phyloP scores from a whole-genome alignment of 148 eudicot species.

The Limonium bicolor region DNA sequence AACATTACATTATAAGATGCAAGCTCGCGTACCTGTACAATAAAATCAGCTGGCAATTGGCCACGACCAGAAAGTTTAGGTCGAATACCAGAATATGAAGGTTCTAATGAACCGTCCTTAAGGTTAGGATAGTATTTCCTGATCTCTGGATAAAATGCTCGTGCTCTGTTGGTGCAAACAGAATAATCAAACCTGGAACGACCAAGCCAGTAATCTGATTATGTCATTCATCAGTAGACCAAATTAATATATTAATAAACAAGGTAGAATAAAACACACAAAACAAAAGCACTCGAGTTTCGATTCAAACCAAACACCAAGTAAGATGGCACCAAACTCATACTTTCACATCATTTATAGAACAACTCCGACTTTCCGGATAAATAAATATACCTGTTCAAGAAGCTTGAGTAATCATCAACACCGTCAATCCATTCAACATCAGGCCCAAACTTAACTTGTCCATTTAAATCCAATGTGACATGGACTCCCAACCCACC shows the following conservation, averaged over 20 bases:
- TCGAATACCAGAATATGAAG: conserved; percentile 82
- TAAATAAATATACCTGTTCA: conserved; percentile 42
- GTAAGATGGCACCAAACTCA: too few relatives aligned
- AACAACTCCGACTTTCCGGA: not conserved
- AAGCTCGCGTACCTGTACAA: conserved; percentile 43
- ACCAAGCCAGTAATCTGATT: not conserved
- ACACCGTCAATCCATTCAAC: conserved; percentile 75
- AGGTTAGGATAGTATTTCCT: conserved; percentile 67
- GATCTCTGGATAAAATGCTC: conserved; percentile 59
- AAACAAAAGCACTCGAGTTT: not conserved
- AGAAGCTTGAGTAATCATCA: conserved; percentile 49
- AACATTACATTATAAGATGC: not conserved
- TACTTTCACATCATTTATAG: not conserved
- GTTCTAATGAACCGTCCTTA: conserved; percentile 65
- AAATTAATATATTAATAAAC: not conserved
- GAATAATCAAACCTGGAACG: conserved; percentile 71
- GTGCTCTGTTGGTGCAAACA: conserved; percentile 35
- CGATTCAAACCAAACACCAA: too few relatives aligned
- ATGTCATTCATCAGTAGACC: not conserved
- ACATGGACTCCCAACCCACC: conserved; percentile 97
- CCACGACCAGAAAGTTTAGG: conserved; percentile 73
- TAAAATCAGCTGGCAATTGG: conserved; percentile 53
- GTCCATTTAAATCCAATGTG: conserved; percentile 73
- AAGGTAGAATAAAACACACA: not conserved
- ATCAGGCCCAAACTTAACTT: conserved; percentile 87